Percentiles rank a stretch among this genome's conserved stretches.
phyloP scores from a whole-genome alignment of 345 rosid genomes.

The Cardamine chenopodiifolia region DNA sequence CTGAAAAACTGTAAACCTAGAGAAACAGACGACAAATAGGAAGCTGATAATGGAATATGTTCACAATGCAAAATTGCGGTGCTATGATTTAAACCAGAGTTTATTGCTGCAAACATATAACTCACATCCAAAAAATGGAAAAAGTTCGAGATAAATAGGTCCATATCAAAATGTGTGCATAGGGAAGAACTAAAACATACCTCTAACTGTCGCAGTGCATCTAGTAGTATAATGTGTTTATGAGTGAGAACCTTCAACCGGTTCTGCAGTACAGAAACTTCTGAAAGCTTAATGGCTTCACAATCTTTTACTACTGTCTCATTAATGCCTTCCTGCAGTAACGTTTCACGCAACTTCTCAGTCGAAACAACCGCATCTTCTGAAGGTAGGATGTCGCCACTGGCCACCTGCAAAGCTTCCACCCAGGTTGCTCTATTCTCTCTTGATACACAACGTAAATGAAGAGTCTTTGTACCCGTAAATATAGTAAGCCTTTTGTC shows the following conservation, averaged over 20 bases:
- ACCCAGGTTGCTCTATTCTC: constrained; percentile 87
- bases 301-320: constrained; percentile 77
- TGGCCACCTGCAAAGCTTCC: constrained; percentile 73
- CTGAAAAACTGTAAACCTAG: neutral
- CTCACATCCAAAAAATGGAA: neutral
- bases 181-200: constrained; percentile 45
- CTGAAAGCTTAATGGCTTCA: constrained; percentile 82
- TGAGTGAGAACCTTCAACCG: constrained; percentile 63
- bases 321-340: constrained; percentile 75
- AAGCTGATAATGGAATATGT: constrained; percentile 14
- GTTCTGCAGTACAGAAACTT: constrained; percentile 73
- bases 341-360: constrained; percentile 73
- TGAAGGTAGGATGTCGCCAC: constrained; percentile 66
- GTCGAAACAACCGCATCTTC: constrained; percentile 83
- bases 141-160: neutral
- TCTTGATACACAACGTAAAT: constrained; percentile 71
- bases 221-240: constrained; percentile 72
- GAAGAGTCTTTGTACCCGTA: constrained; percentile 98
- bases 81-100: neutral
- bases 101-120: neutral
- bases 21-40: neutral
- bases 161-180: constrained; percentile 9
- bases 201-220: constrained; percentile 88
- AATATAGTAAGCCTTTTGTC: constrained; percentile 93
- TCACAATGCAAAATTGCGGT: constrained; percentile 3